A percentile compares a stretch with the other conserved stretches of the same genome.
phyloP scores from a whole-genome alignment of 495 filamentous ascomycete genomes.

The Bryoglossum gracile region DNA sequence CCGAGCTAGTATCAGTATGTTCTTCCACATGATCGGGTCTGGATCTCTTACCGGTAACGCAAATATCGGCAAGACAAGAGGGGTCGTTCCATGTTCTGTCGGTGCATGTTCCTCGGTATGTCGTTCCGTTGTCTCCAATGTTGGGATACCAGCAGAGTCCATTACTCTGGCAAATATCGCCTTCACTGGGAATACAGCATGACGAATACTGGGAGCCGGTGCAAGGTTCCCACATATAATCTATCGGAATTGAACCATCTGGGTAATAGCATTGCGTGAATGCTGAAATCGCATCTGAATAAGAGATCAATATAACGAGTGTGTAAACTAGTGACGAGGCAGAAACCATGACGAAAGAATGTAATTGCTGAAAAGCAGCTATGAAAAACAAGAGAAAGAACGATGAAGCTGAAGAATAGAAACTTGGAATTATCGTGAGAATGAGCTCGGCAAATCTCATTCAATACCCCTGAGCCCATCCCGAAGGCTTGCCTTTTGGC shows the following conservation, averaged over 20 bases:
- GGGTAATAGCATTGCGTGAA: constrained; percentile 20
- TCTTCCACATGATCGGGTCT: background rate
- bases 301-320: constrained; percentile 5
- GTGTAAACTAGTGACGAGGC: background rate
- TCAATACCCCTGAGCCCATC: background rate
- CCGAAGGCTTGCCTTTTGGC: background rate
- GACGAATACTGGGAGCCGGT: constrained; percentile 7
- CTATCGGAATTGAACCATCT: constrained; percentile 17
- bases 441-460: background rate
- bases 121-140: background rate
- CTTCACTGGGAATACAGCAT: constrained; percentile 13
- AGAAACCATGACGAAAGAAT: background rate
- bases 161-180: constrained; percentile 17
- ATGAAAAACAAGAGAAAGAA: background rate
- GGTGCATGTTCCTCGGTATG: constrained; percentile 18
- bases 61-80: constrained; percentile 9
- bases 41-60: constrained; percentile 11
- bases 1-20: background rate
- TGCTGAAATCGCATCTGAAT: background rate
- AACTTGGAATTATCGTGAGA: background rate
- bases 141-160: constrained; percentile 15
- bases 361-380: background rate
- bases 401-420: background rate
- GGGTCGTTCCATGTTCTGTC: constrained; percentile 18
- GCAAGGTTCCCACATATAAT: constrained; percentile 16